Evolutionary conservation across 805 yeast species (phyloP).

Genomic region (Citeromyces nyonsensis): DNA sequence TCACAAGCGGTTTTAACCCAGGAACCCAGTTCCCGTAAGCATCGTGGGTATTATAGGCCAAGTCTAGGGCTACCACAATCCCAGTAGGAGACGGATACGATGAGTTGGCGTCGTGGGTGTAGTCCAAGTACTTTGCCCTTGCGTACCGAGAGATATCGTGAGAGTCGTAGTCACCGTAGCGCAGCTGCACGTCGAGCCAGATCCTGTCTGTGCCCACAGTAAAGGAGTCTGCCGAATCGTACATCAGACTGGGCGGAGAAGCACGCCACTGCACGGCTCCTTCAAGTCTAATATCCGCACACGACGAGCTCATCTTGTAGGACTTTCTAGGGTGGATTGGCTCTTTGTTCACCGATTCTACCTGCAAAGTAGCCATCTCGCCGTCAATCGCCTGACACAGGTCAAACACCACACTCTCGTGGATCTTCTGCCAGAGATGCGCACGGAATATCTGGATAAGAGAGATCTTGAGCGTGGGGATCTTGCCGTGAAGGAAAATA

Average conservation of each 20-base stretch:
- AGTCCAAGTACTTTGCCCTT: conserved; percentile 83
- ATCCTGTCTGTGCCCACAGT: conserved; percentile 49
- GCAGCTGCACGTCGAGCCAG: conserved; percentile 90
- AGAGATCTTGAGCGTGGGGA: conserved; percentile 92
- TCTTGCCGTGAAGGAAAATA: conserved; percentile 92
- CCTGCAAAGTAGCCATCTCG: conserved; percentile 68
- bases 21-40: conserved; percentile 98
- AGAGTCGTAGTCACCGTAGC: conserved; percentile 96
- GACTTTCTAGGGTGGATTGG: conserved; percentile 95
- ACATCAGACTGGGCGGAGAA: conserved; percentile 64
- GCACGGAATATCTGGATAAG: conserved; percentile 94
- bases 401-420: conserved; percentile 89
- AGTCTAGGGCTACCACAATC: conserved; percentile 74
- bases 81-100: conserved; percentile 92
- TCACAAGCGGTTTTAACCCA: conserved; percentile 80
- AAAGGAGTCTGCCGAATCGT: conserved; percentile 53
- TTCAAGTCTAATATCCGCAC: conserved; percentile 75
- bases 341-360: conserved; percentile 78
- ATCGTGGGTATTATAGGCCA: conserved; percentile 92
- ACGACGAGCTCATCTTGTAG: conserved; percentile 90
- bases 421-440: conserved; percentile 97
- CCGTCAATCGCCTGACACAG: conserved; percentile 83
- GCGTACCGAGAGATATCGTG: conserved; percentile 93
- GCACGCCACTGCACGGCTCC: conserved; percentile 76
- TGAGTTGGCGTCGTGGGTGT: conserved; percentile 75